Evolutionary conservation across 163 green algal species (phyloP).

Genomic region (Scenedesmus sp.): DNA sequence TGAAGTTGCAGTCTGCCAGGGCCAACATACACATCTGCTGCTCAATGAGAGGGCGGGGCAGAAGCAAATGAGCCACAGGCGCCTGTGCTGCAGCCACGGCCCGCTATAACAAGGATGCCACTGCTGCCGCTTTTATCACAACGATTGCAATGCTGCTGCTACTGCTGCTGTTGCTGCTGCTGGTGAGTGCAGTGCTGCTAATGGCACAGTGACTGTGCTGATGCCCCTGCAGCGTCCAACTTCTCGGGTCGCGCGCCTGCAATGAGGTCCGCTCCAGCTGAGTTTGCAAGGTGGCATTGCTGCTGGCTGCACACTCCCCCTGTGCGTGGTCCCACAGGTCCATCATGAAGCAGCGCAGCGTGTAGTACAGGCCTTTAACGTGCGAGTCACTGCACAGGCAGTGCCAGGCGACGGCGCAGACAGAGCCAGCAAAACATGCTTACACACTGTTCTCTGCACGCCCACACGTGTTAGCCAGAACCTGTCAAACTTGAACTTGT

Average conservation of each 20-base stretch:
- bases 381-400: slow-evolving; percentile 46
- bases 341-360: slow-evolving; percentile 9
- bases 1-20: not conserved
- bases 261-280: slow-evolving; percentile 25
- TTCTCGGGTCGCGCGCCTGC: not conserved
- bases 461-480: not conserved
- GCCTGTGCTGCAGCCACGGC: not conserved
- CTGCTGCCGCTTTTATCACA: not conserved
- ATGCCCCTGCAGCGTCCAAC: not conserved
- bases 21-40: not conserved
- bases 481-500: not conserved
- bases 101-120: not conserved
- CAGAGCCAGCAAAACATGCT: not conserved
- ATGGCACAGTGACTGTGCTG: not conserved
- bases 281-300: not conserved
- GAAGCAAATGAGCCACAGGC: not conserved
- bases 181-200: not conserved
- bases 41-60: not conserved
- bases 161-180: not conserved
- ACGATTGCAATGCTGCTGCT: not conserved
- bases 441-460: not conserved
- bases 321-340: slow-evolving; percentile 31
- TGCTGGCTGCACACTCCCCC: slow-evolving; percentile 44
- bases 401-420: not conserved
- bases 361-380: slow-evolving; percentile 30